These are phyloP conservation scores for Apiotrichum porosum DNA, from an alignment of 1,284 basidiomycete genomes.

Conservation along the genomic window DNA sequence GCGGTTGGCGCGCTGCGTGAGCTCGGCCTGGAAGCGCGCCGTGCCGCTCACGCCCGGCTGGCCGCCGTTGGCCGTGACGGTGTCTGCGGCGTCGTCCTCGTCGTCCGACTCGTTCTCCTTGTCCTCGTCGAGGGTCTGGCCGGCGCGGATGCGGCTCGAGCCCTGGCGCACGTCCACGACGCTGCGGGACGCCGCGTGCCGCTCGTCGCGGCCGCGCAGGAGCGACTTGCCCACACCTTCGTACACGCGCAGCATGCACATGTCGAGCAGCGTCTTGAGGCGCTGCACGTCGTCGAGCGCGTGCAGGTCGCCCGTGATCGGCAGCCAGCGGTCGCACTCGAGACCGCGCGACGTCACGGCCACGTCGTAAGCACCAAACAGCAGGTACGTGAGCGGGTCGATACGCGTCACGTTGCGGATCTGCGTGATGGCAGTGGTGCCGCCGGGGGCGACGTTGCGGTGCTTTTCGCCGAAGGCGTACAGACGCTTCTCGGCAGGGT, in stretches of 20 bases:
- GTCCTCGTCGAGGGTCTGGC: slow-evolving; percentile 38
- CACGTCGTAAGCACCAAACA: slow-evolving; percentile 84
- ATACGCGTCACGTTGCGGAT: slow-evolving; percentile 78
- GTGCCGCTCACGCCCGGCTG: slow-evolving; percentile 1
- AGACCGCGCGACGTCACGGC: slow-evolving; percentile 63
- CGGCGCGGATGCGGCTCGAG: slow-evolving; percentile 20
- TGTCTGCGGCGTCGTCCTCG: slow-evolving; percentile 53
- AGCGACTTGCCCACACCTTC: slow-evolving; percentile 64
- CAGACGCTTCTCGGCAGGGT: slow-evolving; percentile 65
- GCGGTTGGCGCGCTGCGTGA: slow-evolving; percentile 9
- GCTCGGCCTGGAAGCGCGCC: slow-evolving; percentile 11
- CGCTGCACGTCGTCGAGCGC: slow-evolving; percentile 77
- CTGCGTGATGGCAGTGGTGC: slow-evolving; percentile 33
- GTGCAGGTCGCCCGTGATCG: slow-evolving; percentile 70
- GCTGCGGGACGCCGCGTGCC: slow-evolving; percentile 19
- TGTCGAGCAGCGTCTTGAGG: slow-evolving; percentile 77
- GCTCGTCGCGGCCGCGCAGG: slow-evolving; percentile 26
- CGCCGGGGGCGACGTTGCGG: slow-evolving; percentile 55
- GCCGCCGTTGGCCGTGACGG: neutral
- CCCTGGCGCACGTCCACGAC: slow-evolving; percentile 19
- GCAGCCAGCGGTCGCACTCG: slow-evolving; percentile 87
- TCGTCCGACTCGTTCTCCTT: slow-evolving; percentile 56
- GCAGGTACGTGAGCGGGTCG: slow-evolving; percentile 84
- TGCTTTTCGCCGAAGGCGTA: slow-evolving; percentile 83
- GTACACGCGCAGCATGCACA: slow-evolving; percentile 83